Evolutionary conservation across 352 stramenopile species (phyloP).

Genomic region (Phytophthora hibernalis): DNA sequence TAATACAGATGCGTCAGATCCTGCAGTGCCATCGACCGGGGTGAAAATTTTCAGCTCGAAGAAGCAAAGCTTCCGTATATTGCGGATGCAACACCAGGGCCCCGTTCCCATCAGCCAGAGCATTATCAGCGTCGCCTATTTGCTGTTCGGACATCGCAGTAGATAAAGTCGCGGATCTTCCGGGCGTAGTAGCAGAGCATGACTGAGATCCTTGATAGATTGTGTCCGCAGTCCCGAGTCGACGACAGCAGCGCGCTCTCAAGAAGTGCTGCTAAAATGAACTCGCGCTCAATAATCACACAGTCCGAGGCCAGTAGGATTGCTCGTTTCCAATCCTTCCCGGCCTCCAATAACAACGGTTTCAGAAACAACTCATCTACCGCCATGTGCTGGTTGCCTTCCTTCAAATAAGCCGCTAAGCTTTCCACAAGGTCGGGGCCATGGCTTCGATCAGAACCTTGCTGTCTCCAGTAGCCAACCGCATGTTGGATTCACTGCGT

Average conservation of each 20-base stretch:
- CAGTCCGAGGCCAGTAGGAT: constrained; percentile 78
- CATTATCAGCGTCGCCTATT: constrained; percentile 59
- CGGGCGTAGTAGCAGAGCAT: constrained; percentile 54
- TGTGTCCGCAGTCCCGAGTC: constrained; percentile 80
- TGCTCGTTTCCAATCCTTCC: constrained; percentile 72
- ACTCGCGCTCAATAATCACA: constrained; percentile 72
- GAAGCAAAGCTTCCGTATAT: constrained; percentile 67
- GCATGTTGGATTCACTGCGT: constrained; percentile 3
- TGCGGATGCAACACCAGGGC: constrained; percentile 69
- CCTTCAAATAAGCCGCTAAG: constrained; percentile 55
- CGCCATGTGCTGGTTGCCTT: constrained; percentile 64
- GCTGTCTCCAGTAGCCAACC: constrained; percentile 14
- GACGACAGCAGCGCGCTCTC: constrained; percentile 72
- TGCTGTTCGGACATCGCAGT: constrained; percentile 62
- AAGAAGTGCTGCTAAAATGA: constrained; percentile 61
- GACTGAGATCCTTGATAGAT: constrained; percentile 69
- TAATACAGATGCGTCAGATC: constrained; percentile 70
- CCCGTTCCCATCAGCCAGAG: constrained; percentile 63
- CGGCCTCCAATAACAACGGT: constrained; percentile 57
- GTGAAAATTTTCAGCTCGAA: constrained; percentile 74
- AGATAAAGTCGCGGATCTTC: constrained; percentile 68
- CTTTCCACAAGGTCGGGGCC: constrained; percentile 52
- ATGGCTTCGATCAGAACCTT: constrained; percentile 55
- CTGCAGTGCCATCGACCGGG: constrained; percentile 57
- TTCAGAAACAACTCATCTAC: constrained; percentile 69